Conservation (phyloP, 176 grass and related monocot species). For the Hordeum marinum region DNA sequence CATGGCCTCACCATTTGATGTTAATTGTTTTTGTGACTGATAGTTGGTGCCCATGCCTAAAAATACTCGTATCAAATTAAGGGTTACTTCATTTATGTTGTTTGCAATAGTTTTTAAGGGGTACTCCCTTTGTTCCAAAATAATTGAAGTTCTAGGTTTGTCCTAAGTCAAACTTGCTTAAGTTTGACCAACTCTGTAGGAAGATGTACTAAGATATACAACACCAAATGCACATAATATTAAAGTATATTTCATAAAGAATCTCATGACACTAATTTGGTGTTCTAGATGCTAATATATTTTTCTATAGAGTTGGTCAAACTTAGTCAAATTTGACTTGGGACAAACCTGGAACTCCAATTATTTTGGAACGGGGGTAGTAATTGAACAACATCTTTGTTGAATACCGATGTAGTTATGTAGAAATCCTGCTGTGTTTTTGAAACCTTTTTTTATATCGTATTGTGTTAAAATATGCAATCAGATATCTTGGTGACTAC, state of each 20-base stretch:
- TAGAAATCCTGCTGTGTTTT: neutral
- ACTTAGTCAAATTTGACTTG: too few species aligned
- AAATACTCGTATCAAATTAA: neutral
- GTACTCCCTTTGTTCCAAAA: neutral
- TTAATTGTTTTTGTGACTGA: neutral
- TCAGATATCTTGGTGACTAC: neutral
- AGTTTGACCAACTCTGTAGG: too few species aligned
- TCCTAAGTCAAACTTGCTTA: too few species aligned
- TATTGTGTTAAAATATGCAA: neutral
- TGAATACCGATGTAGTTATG: neutral
- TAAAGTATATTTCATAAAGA: too few species aligned
- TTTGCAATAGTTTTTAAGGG: neutral
- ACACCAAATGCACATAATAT: too few species aligned
- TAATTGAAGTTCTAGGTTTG: too few species aligned
- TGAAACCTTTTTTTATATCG: neutral
- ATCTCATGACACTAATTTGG: too few species aligned
- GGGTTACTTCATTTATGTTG: neutral
- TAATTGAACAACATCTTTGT: neutral
- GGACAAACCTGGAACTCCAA: too few species aligned
- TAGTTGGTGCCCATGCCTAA: neutral
- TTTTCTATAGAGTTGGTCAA: too few species aligned
- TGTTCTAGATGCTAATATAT: too few species aligned
- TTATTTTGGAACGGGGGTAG: too few species aligned
- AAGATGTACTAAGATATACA: too few species aligned
- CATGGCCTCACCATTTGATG: neutral